phyloP scores from a whole-genome alignment of 1,284 basidiomycete genomes.

The Ganoderma lingzhi region DNA sequence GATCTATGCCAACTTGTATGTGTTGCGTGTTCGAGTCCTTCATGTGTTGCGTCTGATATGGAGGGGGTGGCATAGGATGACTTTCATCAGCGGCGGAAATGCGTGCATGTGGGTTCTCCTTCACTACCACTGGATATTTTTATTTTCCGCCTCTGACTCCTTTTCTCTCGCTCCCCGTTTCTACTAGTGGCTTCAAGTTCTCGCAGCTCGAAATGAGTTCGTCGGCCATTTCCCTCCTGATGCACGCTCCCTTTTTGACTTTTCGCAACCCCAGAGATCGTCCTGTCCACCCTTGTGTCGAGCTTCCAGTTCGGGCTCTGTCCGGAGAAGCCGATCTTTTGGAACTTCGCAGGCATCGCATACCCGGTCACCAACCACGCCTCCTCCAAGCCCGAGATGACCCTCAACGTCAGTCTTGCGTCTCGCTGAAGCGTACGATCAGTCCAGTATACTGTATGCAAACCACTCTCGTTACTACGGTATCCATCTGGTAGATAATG shows the following conservation, averaged over 20 bases:
- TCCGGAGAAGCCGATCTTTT: constrained; percentile 20
- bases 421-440: not conserved
- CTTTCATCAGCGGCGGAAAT: constrained; percentile 42
- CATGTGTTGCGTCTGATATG: not conserved
- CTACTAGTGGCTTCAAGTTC: constrained; percentile 11
- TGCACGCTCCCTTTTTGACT: not conserved
- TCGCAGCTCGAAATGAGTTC: constrained; percentile 12
- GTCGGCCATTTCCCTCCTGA: too few relatives aligned
- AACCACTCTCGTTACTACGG: too few relatives aligned
- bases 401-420: constrained; percentile 19
- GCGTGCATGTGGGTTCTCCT: constrained; percentile 40
- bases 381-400: constrained; percentile 28
- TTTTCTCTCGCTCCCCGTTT: not conserved
- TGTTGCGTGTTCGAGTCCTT: not conserved
- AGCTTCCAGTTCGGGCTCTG: constrained; percentile 23
- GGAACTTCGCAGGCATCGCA: constrained; percentile 31
- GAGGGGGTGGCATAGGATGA: constrained; percentile 36
- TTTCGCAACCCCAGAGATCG: constrained; percentile 15
- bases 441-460: too few relatives aligned
- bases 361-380: constrained; percentile 30
- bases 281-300: constrained; percentile 20
- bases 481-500: too few relatives aligned
- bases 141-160: not conserved
- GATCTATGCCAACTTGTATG: constrained; percentile 34
- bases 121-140: not conserved